Evolutionary conservation across 164 flowering plant species (phyloP).

Genomic region (Stephania cephalantha): DNA sequence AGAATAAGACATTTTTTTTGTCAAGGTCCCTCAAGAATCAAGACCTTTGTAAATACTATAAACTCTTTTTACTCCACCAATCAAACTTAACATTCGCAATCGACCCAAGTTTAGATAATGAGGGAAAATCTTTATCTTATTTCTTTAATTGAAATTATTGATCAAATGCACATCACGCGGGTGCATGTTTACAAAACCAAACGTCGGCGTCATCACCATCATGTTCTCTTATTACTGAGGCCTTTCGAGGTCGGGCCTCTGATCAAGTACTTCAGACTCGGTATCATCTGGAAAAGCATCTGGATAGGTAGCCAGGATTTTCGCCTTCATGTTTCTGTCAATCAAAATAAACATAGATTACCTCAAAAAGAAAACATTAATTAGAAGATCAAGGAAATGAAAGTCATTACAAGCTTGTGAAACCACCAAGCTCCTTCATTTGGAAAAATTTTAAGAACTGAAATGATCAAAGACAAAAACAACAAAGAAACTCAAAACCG

Average conservation of each 20-base stretch:
- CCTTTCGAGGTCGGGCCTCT: conserved; percentile 75
- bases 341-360: neutral
- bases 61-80: too few species aligned
- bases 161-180: too few species aligned
- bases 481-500: neutral
- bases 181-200: too few species aligned
- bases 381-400: neutral
- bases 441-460: neutral
- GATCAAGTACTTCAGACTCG: conserved; percentile 38
- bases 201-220: neutral
- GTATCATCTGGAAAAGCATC: conserved; percentile 83
- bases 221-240: conserved; percentile 28
- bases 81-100: too few species aligned
- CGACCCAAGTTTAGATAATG: too few species aligned
- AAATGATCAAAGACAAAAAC: neutral
- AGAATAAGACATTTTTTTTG: too few species aligned
- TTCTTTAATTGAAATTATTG: too few species aligned
- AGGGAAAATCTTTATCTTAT: too few species aligned
- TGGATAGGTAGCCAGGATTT: conserved; percentile 64
- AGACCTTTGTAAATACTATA: too few species aligned
- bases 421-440: neutral
- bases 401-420: neutral
- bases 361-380: neutral
- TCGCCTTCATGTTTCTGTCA: conserved; percentile 69
- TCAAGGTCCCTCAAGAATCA: too few species aligned